Conservation (phyloP, 176 grass and related monocot genomes). For the Triticum dicoccoides region DNA sequence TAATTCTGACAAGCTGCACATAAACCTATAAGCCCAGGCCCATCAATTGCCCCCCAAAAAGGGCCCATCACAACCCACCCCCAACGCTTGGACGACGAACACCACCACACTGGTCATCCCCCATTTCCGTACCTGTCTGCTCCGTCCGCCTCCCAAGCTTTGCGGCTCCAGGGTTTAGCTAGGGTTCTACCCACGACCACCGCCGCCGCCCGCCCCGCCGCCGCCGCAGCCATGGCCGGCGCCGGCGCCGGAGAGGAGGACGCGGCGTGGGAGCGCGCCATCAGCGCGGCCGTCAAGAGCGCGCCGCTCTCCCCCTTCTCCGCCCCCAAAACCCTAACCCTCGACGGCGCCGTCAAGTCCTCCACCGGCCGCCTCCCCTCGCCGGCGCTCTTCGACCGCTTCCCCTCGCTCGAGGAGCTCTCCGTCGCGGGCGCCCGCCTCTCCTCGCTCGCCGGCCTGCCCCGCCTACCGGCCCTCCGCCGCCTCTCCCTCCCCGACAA, state of each 20-base stretch:
- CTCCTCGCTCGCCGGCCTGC: conserved; percentile 49
- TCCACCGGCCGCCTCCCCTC: conserved; percentile 52
- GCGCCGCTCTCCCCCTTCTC: background rate
- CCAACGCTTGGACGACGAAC: background rate
- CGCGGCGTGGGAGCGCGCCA: conserved; percentile 55
- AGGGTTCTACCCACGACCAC: conserved; percentile 26
- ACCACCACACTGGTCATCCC: background rate
- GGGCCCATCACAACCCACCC: background rate
- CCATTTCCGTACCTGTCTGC: background rate
- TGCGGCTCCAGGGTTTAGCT: conserved; percentile 38
- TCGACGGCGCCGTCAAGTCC: conserved; percentile 65
- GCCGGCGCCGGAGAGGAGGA: conserved; percentile 30
- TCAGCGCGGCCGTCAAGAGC: conserved; percentile 33
- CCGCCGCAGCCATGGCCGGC: conserved; percentile 12
- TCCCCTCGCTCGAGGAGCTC: conserved; percentile 47
- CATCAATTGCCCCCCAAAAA: background rate
- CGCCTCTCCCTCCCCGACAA: conserved; percentile 74
- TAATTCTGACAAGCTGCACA: no score
- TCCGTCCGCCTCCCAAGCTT: background rate
- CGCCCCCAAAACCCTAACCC: conserved; percentile 46
- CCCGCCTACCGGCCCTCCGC: conserved; percentile 55
- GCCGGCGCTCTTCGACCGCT: conserved; percentile 36
- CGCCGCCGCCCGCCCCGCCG: background rate
- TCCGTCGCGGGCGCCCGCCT: conserved; percentile 56
- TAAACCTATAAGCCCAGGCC: no score